A percentile compares a stretch with the other conserved stretches of the same genome.
Conservation (phyloP, 208 protist genomes). For the Trypanosoma conorhini region DNA sequence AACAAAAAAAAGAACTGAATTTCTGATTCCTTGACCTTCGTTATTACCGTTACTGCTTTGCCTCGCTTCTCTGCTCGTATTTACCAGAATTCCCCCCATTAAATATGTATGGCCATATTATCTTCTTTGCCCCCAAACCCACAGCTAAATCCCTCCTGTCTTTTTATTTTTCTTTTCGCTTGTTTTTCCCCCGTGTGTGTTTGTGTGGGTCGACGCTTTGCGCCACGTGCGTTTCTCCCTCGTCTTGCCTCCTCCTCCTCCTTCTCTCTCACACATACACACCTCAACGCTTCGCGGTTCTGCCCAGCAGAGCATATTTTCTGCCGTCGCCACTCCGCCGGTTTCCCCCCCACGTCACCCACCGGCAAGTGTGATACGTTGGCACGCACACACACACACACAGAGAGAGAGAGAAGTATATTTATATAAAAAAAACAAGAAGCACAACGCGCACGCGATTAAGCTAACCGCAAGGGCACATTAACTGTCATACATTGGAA, state of each 20-base stretch:
- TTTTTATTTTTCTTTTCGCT: neutral
- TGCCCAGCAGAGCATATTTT: neutral
- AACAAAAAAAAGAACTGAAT: conserved; percentile 4
- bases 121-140: neutral
- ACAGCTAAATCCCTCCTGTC: neutral
- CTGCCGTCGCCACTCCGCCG: neutral
- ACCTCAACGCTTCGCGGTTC: neutral
- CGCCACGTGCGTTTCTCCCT: neutral
- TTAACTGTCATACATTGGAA: neutral
- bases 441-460: neutral
- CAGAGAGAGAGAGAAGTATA: neutral
- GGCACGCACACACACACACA: neutral
- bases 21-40: neutral
- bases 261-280: neutral
- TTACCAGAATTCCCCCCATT: neutral
- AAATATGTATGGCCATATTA: neutral
- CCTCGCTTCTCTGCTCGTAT: neutral
- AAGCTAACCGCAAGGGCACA: neutral
- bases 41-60: conserved; percentile 7
- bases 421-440: conserved; percentile 3
- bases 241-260: neutral
- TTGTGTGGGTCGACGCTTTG: neutral
- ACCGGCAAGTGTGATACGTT: neutral
- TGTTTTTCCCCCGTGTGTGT: neutral
- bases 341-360: neutral